Evolutionary conservation across 2,329 filamentous ascomycete species (phyloP), one percentile per base, ranked within the genome.

Genomic region (Fusarium annulatum): DNA sequence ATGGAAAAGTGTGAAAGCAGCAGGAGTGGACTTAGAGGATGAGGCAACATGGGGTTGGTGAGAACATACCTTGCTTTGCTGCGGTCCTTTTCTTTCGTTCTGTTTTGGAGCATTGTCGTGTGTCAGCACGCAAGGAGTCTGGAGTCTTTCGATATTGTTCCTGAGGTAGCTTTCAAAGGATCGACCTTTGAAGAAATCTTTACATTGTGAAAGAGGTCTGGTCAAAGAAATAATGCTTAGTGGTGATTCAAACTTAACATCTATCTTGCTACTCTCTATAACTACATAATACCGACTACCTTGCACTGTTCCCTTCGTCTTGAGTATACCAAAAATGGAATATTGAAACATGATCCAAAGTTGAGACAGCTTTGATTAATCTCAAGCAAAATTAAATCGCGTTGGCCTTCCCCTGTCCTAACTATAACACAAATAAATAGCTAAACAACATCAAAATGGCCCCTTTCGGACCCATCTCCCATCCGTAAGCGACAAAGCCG

Each of bases 61-160:
- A 74, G 55, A 53, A 72, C 56, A 42, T 28, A 42, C 62, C 46
- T 52, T 26, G n/a, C 38, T 60, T 67, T 45, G 51, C 59, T 45
- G 28, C 28, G 34, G 28, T 36, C 26, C 58, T 42, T 36, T 28
- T 38, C 23, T 28, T 51, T 51, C 33, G 9, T 36, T 52, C 46
- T 38, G 16, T 34, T 61, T 34, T 5, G 33, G 10, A 49, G 34
- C 26, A 65, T 46, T 33, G 41, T 46, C 59, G 52, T 73, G 67
- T 69, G 48, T 73, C 30, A 69, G 57, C 63, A 69, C 71, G 59
- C 42, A 56, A 28, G 71, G 71, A 72, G 71, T 65, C 52, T 48
- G 71, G 71, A 52, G 71, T 72, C 56, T 41, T 26, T 46, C 38
- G 45, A 41, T 42, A 38, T 46, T 36, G 33, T 5, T 30, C 11